Evolutionary conservation across 2,329 filamentous ascomycete genomes (phyloP).

Genomic region (Paracoccidioides lutzii): DNA sequence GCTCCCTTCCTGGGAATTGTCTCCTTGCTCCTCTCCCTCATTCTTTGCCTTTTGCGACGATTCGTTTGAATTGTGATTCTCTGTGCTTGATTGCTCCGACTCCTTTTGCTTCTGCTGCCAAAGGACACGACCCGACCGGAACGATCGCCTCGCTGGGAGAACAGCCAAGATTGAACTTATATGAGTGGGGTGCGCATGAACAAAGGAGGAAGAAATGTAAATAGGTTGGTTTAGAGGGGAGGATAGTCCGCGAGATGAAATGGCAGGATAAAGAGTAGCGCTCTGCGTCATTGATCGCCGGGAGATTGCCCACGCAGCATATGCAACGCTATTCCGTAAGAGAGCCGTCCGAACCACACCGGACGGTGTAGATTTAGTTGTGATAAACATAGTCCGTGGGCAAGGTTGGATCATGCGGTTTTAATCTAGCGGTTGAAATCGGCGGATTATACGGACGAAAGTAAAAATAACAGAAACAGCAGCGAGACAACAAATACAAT

Average conservation of each 20-base stretch:
- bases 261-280: constrained; percentile 17
- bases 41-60: constrained; percentile 35
- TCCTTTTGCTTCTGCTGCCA: constrained; percentile 29
- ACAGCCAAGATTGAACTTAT: constrained; percentile 24
- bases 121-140: constrained; percentile 23
- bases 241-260: constrained; percentile 19
- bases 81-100: constrained; percentile 29
- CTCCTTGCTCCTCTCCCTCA: constrained; percentile 33
- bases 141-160: constrained; percentile 26
- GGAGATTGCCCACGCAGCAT: constrained; percentile 18
- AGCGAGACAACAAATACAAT: neutral
- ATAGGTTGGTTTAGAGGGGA: constrained; percentile 19
- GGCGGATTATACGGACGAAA: constrained; percentile 4
- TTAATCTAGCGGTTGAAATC: neutral
- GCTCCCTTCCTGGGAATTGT: constrained; percentile 31
- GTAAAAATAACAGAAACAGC: neutral
- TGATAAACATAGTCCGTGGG: constrained; percentile 27
- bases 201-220: constrained; percentile 27
- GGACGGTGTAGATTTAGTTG: constrained; percentile 22
- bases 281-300: constrained; percentile 24
- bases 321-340: constrained; percentile 22
- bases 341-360: constrained; percentile 26
- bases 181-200: constrained; percentile 22
- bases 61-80: constrained; percentile 23
- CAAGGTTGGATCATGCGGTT: neutral